phyloP scores from a whole-genome alignment of 2,329 filamentous ascomycete species.

The Scedosporium boydii region DNA sequence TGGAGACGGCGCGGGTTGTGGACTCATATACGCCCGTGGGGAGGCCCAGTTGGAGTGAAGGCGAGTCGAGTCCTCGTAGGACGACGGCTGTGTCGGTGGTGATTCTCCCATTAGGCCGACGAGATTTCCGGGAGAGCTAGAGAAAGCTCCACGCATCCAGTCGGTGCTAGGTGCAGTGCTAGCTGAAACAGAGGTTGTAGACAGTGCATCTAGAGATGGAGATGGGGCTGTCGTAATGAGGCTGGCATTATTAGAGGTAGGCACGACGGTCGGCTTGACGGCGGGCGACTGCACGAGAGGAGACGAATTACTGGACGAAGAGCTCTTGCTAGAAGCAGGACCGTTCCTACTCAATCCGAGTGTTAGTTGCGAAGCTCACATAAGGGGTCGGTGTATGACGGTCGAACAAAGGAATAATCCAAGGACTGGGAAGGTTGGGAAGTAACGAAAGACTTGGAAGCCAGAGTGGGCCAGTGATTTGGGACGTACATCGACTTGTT shows the following conservation, averaged over 20 bases:
- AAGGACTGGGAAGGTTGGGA: not conserved
- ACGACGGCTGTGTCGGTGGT: slow-evolving; percentile 42
- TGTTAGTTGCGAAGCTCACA: not conserved
- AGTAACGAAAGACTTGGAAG: not conserved
- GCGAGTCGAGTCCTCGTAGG: slow-evolving; percentile 37
- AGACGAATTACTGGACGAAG: not conserved
- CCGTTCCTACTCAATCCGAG: slow-evolving; percentile 16
- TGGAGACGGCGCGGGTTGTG: slow-evolving; percentile 30
- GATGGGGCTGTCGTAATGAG: slow-evolving; percentile 24
- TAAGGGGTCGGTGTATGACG: not conserved
- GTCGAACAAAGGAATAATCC: not conserved
- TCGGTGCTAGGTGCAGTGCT: slow-evolving; percentile 38
- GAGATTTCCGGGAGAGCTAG: slow-evolving; percentile 43
- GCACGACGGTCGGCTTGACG: slow-evolving; percentile 28
- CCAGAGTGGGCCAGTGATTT: not conserved
- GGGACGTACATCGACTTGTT: slow-evolving; percentile 38
- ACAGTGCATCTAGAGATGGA: slow-evolving; percentile 38
- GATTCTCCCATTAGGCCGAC: slow-evolving; percentile 42
- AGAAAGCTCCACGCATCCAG: slow-evolving; percentile 33
- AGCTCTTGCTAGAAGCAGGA: slow-evolving; percentile 17
- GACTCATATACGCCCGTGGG: slow-evolving; percentile 33
- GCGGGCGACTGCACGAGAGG: slow-evolving; percentile 29
- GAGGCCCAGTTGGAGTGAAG: slow-evolving; percentile 33
- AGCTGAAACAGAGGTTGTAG: slow-evolving; percentile 37
- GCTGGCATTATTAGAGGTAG: slow-evolving; percentile 9